Conservation (phyloP, 2,329 filamentous ascomycete genomes). For the Colletotrichum sp. region DNA sequence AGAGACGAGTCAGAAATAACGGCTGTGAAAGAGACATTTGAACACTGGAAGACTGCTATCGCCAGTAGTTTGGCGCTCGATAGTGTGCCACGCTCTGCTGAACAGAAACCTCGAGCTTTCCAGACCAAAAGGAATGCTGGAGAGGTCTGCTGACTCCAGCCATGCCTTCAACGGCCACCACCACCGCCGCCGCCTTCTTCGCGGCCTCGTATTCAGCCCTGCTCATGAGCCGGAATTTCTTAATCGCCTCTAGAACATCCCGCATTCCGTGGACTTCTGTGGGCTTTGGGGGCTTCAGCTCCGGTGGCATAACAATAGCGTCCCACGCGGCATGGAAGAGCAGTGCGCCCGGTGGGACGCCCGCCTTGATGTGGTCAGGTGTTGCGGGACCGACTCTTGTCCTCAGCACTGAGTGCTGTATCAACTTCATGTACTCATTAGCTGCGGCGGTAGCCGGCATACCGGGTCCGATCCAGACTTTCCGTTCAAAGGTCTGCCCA, state of each 20-base stretch:
- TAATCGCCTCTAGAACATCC: conserved; percentile 48
- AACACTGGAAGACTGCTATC: not conserved
- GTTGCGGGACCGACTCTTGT: conserved; percentile 48
- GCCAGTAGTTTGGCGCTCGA: conserved; percentile 14
- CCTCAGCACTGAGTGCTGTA: conserved; percentile 38
- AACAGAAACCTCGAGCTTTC: conserved; percentile 37
- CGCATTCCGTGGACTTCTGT: conserved; percentile 40
- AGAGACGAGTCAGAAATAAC: not conserved
- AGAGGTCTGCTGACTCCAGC: conserved; percentile 19
- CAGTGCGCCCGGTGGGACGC: conserved; percentile 48
- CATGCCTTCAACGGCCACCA: not conserved
- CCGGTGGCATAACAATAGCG: conserved; percentile 44
- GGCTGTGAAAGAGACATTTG: not conserved
- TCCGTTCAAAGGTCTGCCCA: conserved; percentile 30
- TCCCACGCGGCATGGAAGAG: conserved; percentile 60
- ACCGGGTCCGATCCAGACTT: conserved; percentile 54
- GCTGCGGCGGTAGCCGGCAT: conserved; percentile 39
- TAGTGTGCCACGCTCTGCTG: conserved; percentile 20
- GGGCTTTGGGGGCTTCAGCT: conserved; percentile 29
- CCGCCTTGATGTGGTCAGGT: conserved; percentile 53
- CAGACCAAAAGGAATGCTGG: conserved; percentile 40
- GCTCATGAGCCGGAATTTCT: conserved; percentile 38
- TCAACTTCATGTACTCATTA: conserved; percentile 52
- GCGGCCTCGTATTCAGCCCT: conserved; percentile 30
- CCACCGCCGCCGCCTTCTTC: not conserved